These are phyloP conservation scores for Pichia sp. DNA, from an alignment of 1,139 yeast species.

Conservation along the genomic window DNA sequence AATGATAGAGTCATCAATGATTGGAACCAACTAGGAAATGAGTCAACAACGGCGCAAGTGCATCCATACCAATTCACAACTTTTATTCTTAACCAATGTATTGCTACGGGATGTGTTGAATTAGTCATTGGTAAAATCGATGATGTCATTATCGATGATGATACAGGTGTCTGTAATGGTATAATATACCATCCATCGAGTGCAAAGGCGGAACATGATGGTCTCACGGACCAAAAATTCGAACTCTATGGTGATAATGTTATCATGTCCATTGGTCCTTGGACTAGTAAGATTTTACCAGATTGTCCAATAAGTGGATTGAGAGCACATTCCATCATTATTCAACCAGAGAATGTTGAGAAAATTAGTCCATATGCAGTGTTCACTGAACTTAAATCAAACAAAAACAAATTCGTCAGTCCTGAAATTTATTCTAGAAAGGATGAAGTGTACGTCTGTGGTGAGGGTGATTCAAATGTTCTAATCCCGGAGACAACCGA, in stretches of 20 bases:
- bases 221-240: constrained; percentile 26
- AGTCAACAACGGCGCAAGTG: constrained; percentile 90
- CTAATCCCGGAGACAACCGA: constrained; percentile 93
- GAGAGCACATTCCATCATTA: constrained; percentile 91
- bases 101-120: constrained; percentile 79
- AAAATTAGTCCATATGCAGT: constrained; percentile 87
- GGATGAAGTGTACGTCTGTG: constrained; percentile 96
- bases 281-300: constrained; percentile 88
- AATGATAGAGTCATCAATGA: constrained; percentile 55
- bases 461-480: constrained; percentile 89
- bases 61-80: constrained; percentile 93
- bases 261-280: constrained; percentile 87
- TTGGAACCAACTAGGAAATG: constrained; percentile 79
- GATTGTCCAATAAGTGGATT: constrained; percentile 90
- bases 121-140: constrained; percentile 78
- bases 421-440: constrained; percentile 95
- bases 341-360: constrained; percentile 66
- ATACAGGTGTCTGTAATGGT: constrained; percentile 61
- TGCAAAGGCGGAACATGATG: constrained; percentile 32
- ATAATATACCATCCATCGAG: constrained; percentile 57
- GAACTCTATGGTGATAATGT: constrained; percentile 62
- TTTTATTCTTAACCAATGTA: constrained; percentile 69
- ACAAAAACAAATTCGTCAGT: constrained; percentile 58
- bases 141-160: constrained; percentile 54
- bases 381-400: constrained; percentile 79